A percentile compares a stretch with the other conserved stretches of the same genome.
Evolutionary conservation across 2,329 filamentous ascomycete species (phyloP).

Genomic region (Pseudogymnoascus sp.): DNA sequence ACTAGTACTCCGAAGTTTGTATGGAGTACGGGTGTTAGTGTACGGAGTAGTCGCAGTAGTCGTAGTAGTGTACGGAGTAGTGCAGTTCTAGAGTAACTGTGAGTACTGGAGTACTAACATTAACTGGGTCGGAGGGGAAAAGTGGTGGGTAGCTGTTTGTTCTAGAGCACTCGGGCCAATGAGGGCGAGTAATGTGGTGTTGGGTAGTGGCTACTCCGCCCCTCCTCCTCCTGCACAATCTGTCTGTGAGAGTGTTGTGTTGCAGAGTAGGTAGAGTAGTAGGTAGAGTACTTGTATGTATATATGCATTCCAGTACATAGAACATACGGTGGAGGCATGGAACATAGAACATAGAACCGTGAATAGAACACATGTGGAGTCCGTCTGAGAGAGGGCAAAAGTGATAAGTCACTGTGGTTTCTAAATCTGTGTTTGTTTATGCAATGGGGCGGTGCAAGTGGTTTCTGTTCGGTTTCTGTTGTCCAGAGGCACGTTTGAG

Average conservation of each 20-base stretch:
- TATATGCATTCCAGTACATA: background rate
- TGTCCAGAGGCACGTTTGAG: background rate
- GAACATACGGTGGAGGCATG: background rate
- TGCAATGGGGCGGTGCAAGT: constrained; percentile 2
- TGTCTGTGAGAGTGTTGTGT: background rate
- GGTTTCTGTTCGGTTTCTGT: constrained; percentile 7
- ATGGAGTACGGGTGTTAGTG: background rate
- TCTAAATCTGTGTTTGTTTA: background rate
- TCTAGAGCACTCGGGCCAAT: background rate
- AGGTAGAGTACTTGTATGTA: background rate
- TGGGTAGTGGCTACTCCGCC: background rate
- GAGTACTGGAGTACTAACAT: background rate
- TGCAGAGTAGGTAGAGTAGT: background rate
- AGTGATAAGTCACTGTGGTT: background rate
- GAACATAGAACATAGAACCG: background rate
- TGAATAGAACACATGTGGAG: background rate
- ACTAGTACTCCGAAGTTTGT: background rate
- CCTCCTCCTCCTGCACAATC: background rate
- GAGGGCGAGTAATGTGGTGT: background rate
- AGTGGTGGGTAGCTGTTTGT: constrained; percentile 1
- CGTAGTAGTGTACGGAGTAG: background rate
- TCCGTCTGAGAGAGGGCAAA: background rate
- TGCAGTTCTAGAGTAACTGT: background rate
- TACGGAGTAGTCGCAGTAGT: background rate
- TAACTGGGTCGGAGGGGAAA: constrained; percentile 9